Percentiles rank a stretch among this genome's conserved stretches.
Conservation (phyloP, 2,329 filamentous ascomycete genomes). For the Cladosporium halotolerans region DNA sequence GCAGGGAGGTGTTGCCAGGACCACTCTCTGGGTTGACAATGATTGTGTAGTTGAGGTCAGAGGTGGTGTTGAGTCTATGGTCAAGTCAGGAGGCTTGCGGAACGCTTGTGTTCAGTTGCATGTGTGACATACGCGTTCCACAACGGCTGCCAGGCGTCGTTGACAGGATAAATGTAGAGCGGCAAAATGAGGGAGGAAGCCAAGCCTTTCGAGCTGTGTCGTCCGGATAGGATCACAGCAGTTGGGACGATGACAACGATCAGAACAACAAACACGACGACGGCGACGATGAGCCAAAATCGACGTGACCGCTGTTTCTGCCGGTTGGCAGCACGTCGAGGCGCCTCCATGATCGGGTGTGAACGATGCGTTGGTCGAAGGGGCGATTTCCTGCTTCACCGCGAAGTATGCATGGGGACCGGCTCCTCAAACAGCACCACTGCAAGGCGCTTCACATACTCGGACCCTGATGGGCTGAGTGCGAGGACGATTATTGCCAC, state of each 20-base stretch:
- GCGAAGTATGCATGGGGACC: background rate
- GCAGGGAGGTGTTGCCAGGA: slow-evolving; percentile 13
- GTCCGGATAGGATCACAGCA: slow-evolving; percentile 14
- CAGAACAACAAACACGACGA: slow-evolving; percentile 11
- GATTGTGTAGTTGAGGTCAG: slow-evolving; percentile 18
- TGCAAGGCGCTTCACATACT: background rate
- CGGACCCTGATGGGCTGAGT: background rate
- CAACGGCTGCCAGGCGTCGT: slow-evolving; percentile 16
- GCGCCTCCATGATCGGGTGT: slow-evolving; percentile 9
- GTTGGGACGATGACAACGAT: slow-evolving; percentile 15
- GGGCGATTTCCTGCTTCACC: background rate
- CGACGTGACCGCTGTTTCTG: slow-evolving; percentile 11
- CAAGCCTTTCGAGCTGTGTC: slow-evolving; percentile 11
- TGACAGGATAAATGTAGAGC: slow-evolving; percentile 17
- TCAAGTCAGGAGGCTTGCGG: background rate
- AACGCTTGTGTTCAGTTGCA: background rate
- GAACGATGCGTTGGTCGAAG: background rate
- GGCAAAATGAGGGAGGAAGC: slow-evolving; percentile 15
- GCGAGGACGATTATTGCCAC: background rate
- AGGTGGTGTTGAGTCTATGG: slow-evolving; percentile 12
- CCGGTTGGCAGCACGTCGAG: slow-evolving; percentile 11
- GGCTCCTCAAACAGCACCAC: slow-evolving; percentile 3
- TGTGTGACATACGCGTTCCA: slow-evolving; percentile 15
- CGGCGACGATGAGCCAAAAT: slow-evolving; percentile 9
- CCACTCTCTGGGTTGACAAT: slow-evolving; percentile 21